phyloP scores from a whole-genome alignment of 2,329 filamentous ascomycete genomes.

The Sporothrix protearum region DNA sequence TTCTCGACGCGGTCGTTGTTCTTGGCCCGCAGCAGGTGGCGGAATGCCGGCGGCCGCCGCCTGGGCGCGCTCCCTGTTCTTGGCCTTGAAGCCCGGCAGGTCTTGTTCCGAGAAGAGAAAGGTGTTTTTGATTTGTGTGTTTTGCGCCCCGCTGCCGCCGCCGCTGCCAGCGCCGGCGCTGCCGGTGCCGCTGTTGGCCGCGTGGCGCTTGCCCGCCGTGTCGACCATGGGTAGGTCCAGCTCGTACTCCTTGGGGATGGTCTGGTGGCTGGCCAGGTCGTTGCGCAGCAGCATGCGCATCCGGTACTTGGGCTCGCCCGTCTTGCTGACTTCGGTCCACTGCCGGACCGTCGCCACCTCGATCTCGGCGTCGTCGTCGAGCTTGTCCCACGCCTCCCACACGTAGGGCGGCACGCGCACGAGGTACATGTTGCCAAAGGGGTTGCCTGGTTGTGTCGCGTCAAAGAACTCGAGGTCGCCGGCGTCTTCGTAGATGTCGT shows the following conservation, averaged over 20 bases:
- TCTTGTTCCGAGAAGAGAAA: slow-evolving; percentile 94
- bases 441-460: slow-evolving; percentile 35
- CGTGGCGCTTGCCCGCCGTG: slow-evolving; percentile 9
- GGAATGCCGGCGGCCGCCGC: slow-evolving; percentile 58
- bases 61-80: slow-evolving; percentile 54
- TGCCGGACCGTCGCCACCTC: slow-evolving; percentile 71
- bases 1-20: slow-evolving; percentile 44
- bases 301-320: slow-evolving; percentile 48
- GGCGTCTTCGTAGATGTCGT: slow-evolving; percentile 64
- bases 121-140: slow-evolving; percentile 69
- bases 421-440: slow-evolving; percentile 58
- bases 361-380: slow-evolving; percentile 79
- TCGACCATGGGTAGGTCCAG: slow-evolving; percentile 63
- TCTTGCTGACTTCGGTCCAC: slow-evolving; percentile 53
- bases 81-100: slow-evolving; percentile 68
- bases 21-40: slow-evolving; percentile 45
- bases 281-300: slow-evolving; percentile 66
- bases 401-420: slow-evolving; percentile 75
- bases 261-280: slow-evolving; percentile 63
- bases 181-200: slow-evolving; percentile 3
- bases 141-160: slow-evolving; percentile 28
- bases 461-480: slow-evolving; percentile 59
- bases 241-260: slow-evolving; percentile 84
- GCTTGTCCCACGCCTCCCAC: slow-evolving; percentile 72
- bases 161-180: neutral